Conservation (phyloP, 352 stramenopile genomes). For the Blastocystis hominis region DNA sequence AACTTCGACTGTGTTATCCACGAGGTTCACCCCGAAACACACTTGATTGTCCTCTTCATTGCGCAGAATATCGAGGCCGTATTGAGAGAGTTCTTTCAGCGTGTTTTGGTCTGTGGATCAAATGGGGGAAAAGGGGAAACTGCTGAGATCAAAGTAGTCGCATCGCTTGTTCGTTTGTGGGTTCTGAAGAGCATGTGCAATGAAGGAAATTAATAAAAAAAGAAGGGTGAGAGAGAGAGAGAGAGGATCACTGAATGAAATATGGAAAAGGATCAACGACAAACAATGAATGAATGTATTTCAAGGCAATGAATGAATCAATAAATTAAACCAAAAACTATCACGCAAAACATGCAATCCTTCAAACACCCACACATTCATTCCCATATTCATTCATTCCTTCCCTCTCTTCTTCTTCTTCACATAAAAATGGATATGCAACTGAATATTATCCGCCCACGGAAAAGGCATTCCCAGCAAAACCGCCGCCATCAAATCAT, state of each 20-base stretch:
- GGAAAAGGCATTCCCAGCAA: conserved; percentile 32
- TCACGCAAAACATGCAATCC: no score
- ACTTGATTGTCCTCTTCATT: conserved; percentile 43
- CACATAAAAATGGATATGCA: neutral
- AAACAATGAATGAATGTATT: no score
- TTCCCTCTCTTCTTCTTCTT: no score
- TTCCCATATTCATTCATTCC: no score
- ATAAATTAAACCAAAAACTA: no score
- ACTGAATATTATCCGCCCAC: conserved; percentile 34
- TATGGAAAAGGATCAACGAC: no score
- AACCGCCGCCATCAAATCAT: conserved; percentile 18
- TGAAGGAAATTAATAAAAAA: neutral
- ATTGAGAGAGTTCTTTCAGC: conserved; percentile 4
- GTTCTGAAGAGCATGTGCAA: neutral
- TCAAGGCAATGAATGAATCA: no score
- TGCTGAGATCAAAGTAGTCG: conserved; percentile 24
- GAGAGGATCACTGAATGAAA: no score
- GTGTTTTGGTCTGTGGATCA: neutral
- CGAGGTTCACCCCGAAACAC: conserved; percentile 41
- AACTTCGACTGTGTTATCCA: neutral
- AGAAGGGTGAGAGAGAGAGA: no score
- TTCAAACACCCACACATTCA: no score
- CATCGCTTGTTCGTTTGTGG: neutral
- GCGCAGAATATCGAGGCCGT: conserved; percentile 24
- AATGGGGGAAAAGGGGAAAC: neutral